A percentile compares a stretch with the other conserved stretches of the same genome.
These are phyloP conservation scores for Chenopodium berlandieri DNA, from an alignment of 148 eudicot species.

Conservation along the genomic window DNA sequence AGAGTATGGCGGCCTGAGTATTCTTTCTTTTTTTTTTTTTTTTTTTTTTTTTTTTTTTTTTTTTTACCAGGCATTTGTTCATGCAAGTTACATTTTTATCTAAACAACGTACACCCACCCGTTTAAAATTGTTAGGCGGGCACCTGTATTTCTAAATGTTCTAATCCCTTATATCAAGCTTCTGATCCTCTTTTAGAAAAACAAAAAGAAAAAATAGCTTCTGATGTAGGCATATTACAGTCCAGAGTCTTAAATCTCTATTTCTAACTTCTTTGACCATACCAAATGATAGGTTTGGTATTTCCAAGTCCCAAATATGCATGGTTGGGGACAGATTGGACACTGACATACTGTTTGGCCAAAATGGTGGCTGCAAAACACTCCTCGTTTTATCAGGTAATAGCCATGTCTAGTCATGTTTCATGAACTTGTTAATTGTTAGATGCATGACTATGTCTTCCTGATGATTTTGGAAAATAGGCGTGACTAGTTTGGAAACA, in stretches of 20 bases:
- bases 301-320: conserved; percentile 87
- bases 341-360: conserved; percentile 94
- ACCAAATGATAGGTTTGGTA: conserved; percentile 56
- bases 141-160: neutral
- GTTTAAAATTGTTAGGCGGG: neutral
- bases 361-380: conserved; percentile 97
- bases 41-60: neutral
- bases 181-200: too few species aligned
- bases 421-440: neutral
- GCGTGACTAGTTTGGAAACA: conserved; percentile 75
- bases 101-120: neutral
- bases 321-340: conserved; percentile 99
- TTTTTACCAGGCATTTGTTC: neutral
- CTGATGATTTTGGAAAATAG: conserved; percentile 28
- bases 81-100: neutral
- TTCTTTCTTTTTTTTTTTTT: neutral
- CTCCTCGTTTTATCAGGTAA: conserved; percentile 98
- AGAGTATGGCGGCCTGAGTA: conserved; percentile 45
- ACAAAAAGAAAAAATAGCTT: neutral
- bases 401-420: neutral
- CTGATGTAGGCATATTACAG: neutral
- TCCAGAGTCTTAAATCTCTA: neutral
- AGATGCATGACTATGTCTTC: neutral
- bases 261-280: neutral
- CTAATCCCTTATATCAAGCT: neutral